Percentiles rank a stretch among this genome's conserved stretches.
Evolutionary conservation across 441 rosid species (phyloP).

Genomic region (Metrosideros polymorpha): DNA sequence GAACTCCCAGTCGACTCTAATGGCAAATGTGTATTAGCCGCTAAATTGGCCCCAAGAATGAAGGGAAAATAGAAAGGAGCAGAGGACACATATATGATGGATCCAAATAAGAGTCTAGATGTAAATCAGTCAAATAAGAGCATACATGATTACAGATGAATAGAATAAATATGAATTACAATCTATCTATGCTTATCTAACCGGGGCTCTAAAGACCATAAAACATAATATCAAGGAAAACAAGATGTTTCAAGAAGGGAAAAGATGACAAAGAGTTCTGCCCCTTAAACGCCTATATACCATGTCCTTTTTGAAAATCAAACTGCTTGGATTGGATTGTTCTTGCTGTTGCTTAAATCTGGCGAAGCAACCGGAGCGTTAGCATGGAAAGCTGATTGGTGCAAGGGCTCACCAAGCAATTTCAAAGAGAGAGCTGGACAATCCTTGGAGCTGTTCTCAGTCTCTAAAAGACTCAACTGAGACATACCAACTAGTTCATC

Average conservation of each 20-base stretch:
- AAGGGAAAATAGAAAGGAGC: neutral
- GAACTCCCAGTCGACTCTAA: neutral
- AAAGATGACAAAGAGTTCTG: neutral
- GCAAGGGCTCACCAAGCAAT: slow-evolving; percentile 52
- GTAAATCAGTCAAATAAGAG: neutral
- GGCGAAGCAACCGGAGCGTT: slow-evolving; percentile 41
- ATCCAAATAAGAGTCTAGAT: neutral
- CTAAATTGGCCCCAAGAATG: neutral
- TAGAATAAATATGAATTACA: neutral
- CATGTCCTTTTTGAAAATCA: slow-evolving; percentile 11
- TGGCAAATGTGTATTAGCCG: neutral
- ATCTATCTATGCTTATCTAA: neutral
- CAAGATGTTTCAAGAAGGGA: neutral
- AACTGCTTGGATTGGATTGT: slow-evolving; percentile 62
- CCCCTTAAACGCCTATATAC: neutral
- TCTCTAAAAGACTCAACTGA: slow-evolving; percentile 58
- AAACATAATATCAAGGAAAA: neutral
- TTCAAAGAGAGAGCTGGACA: slow-evolving; percentile 54
- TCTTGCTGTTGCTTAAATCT: slow-evolving; percentile 43
- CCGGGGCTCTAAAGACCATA: neutral
- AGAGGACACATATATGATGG: neutral
- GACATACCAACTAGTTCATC: slow-evolving; percentile 77
- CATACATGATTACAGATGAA: neutral
- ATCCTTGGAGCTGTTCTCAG: slow-evolving; percentile 27
- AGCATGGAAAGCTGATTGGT: slow-evolving; percentile 78